A percentile compares a stretch with the other conserved stretches of the same genome.
Evolutionary conservation across 345 rosid species (phyloP).

Genomic region (Lumnitzera littorea): DNA sequence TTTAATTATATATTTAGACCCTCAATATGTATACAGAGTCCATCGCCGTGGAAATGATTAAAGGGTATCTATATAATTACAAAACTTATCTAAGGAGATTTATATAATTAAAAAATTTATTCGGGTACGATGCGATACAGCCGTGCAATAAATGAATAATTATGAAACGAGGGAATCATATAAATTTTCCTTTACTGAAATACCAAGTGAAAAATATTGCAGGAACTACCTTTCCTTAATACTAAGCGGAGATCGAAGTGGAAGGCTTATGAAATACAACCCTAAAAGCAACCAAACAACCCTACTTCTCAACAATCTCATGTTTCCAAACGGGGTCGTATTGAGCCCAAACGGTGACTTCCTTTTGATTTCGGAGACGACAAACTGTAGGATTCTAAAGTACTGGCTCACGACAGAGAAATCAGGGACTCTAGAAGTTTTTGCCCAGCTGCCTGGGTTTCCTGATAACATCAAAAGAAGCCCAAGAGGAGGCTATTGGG

Average conservation of each 20-base stretch:
- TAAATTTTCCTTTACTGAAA: neutral
- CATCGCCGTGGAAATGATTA: no score
- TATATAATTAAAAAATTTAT: no score
- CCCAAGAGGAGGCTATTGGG: slow-evolving; percentile 64
- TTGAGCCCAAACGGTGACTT: slow-evolving; percentile 33
- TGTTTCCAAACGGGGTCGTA: slow-evolving; percentile 57
- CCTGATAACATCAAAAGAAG: slow-evolving; percentile 66
- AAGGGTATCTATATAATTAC: no score
- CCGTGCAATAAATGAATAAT: no score
- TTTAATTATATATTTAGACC: no score
- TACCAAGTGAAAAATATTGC: slow-evolving; percentile 2
- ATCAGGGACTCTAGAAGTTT: slow-evolving; percentile 19
- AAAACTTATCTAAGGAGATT: no score
- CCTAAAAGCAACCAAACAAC: slow-evolving; percentile 31
- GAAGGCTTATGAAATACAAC: slow-evolving; percentile 62
- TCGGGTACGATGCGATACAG: no score
- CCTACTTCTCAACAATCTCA: slow-evolving; percentile 29
- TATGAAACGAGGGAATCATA: no score
- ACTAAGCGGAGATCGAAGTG: slow-evolving; percentile 47
- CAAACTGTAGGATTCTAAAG: slow-evolving; percentile 29
- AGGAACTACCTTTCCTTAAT: slow-evolving; percentile 41
- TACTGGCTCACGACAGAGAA: slow-evolving; percentile 30
- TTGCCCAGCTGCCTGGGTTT: slow-evolving; percentile 50
- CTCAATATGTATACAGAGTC: no score
- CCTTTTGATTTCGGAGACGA: slow-evolving; percentile 46